Conservation (phyloP, 148 eudicot species). For the Hydrangea macrophylla region DNA sequence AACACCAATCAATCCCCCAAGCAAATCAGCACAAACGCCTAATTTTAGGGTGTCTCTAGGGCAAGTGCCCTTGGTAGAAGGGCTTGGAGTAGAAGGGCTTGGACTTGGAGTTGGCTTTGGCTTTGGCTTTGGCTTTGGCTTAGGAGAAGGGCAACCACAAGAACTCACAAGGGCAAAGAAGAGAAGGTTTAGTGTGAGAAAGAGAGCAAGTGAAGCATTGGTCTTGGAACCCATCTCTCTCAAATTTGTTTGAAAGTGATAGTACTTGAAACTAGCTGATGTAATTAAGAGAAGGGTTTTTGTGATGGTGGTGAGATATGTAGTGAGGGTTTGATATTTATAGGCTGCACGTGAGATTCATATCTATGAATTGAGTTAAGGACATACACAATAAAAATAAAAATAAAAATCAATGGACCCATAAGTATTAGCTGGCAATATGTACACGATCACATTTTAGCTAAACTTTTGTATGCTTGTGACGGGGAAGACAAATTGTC, state of each 20-base stretch:
- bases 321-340: not conserved
- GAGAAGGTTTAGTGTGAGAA: constrained; percentile 39
- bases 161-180: constrained; percentile 35
- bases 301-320: not conserved
- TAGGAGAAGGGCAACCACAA: constrained; percentile 22
- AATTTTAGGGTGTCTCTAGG: constrained; percentile 55
- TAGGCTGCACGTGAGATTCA: not conserved
- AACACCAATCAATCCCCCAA: constrained; percentile 26
- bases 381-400: no score
- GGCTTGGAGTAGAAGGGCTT: constrained; percentile 5
- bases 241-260: not conserved
- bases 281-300: not conserved
- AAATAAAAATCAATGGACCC: no score
- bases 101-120: constrained; percentile 18
- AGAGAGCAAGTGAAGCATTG: constrained; percentile 30
- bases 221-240: constrained; percentile 23
- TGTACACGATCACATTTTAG: no score
- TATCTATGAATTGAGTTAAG: no score
- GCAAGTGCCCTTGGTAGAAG: constrained; percentile 24
- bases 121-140: constrained; percentile 21
- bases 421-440: no score
- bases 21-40: constrained; percentile 51
- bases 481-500: no score
- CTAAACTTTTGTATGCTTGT: no score
- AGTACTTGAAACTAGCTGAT: not conserved